These are phyloP conservation scores for Argentina anserina DNA, from an alignment of 306 rosid species.

Conservation along the genomic window DNA sequence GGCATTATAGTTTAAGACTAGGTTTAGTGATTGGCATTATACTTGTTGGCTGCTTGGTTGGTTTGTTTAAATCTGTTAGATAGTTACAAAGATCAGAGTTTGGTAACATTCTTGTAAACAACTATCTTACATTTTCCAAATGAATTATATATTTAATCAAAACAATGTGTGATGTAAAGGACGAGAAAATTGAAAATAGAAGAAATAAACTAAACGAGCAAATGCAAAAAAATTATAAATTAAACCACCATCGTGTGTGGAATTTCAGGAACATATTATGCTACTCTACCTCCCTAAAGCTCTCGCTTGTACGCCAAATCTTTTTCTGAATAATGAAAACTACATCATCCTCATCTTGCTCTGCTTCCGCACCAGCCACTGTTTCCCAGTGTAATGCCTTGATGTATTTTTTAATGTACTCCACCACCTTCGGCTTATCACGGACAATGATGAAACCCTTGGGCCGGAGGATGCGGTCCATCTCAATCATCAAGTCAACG, in stretches of 20 bases:
- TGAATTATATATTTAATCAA: conserved; percentile 7
- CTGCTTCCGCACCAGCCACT: conserved; percentile 54
- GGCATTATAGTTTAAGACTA: no score
- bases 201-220: neutral
- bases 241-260: conserved; percentile 10
- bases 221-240: conserved; percentile 30
- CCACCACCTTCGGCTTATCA: conserved; percentile 68
- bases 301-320: conserved; percentile 83
- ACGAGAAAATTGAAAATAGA: neutral
- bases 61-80: no score
- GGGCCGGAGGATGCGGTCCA: conserved; percentile 90
- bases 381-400: conserved; percentile 90
- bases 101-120: no score
- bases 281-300: conserved; percentile 68
- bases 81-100: no score
- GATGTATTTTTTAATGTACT: conserved; percentile 63
- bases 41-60: no score
- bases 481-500: conserved; percentile 79
- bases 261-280: conserved; percentile 7
- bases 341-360: conserved; percentile 50
- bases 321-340: conserved; percentile 79
- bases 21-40: no score
- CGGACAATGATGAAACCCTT: conserved; percentile 73
- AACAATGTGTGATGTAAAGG: conserved; percentile 12
- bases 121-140: conserved; percentile 23